phyloP scores from a whole-genome alignment of 805 yeast species.

The Cyberlindnera misumaiensis region DNA sequence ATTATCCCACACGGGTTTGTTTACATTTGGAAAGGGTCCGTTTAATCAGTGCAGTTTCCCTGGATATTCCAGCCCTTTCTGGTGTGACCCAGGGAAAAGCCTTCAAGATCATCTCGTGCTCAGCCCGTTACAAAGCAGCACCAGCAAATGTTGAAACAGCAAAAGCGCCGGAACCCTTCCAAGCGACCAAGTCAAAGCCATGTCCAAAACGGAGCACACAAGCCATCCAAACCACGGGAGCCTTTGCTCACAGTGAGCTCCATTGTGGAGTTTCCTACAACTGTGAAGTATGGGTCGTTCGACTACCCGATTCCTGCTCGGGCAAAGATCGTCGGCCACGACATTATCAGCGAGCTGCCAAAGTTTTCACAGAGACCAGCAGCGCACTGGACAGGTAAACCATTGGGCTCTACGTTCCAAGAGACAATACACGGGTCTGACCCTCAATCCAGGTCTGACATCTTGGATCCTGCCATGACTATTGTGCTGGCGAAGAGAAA shows the following conservation, averaged over 20 bases:
- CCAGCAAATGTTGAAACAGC: too few relatives aligned
- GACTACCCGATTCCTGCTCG: conserved; percentile 14
- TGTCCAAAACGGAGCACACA: neutral
- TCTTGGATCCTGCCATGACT: conserved; percentile 10
- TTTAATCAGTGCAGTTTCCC: too few relatives aligned
- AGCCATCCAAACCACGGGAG: neutral
- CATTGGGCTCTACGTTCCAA: conserved; percentile 9
- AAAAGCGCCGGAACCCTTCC: too few relatives aligned
- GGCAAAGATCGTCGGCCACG: neutral
- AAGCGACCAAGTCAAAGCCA: neutral
- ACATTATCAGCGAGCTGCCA: conserved; percentile 12
- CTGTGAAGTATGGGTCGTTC: conserved; percentile 8
- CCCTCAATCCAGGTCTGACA: neutral
- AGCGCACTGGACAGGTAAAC: conserved; percentile 5
- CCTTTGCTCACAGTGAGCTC: conserved; percentile 2
- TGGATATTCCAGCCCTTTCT: too few relatives aligned
- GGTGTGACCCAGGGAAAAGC: too few relatives aligned
- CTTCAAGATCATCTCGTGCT: too few relatives aligned
- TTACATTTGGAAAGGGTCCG: too few relatives aligned
- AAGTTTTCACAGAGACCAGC: conserved; percentile 9
- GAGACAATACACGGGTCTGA: conserved; percentile 4
- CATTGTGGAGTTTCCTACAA: conserved; percentile 11
- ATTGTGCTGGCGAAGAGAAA: conserved; percentile 8
- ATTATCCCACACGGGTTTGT: conserved; percentile 1
- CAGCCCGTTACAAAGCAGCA: too few relatives aligned